Conservation (phyloP, 1,139 yeast species). For the Meyerozyma sp. region DNA sequence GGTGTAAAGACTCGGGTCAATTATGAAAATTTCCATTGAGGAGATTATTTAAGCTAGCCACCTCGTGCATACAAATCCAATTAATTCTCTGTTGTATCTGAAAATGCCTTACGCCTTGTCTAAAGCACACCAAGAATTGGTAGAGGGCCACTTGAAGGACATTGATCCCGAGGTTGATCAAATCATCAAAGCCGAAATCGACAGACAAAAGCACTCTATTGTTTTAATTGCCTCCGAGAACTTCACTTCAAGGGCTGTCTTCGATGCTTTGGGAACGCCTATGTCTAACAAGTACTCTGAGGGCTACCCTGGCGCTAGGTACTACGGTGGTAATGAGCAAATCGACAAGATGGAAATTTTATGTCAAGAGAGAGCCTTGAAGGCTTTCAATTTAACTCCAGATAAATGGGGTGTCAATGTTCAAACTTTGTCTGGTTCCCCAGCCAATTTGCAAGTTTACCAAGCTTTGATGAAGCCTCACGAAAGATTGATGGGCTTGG, state of each 20-base stretch:
- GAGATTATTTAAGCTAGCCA: slow-evolving; percentile 1
- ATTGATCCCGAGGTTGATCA: slow-evolving; percentile 84
- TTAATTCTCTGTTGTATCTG: background rate
- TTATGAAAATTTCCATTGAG: background rate
- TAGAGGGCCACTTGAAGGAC: slow-evolving; percentile 59
- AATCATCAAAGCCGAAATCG: slow-evolving; percentile 66
- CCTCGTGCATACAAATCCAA: background rate
- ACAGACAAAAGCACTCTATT: slow-evolving; percentile 84
- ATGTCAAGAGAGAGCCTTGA: slow-evolving; percentile 88
- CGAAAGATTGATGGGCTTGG: slow-evolving; percentile 94
- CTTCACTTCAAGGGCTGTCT: slow-evolving; percentile 90
- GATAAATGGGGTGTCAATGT: slow-evolving; percentile 94
- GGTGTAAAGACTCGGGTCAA: background rate
- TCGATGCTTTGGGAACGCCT: slow-evolving; percentile 90
- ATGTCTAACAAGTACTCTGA: slow-evolving; percentile 99
- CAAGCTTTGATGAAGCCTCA: slow-evolving; percentile 89
- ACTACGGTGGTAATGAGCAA: slow-evolving; percentile 94
- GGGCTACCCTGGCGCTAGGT: slow-evolving; percentile 96
- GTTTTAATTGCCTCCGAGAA: slow-evolving; percentile 93
- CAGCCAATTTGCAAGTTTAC: slow-evolving; percentile 91
- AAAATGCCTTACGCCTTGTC: slow-evolving; percentile 40
- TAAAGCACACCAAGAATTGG: slow-evolving; percentile 43
- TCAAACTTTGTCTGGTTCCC: slow-evolving; percentile 91
- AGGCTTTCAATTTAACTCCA: slow-evolving; percentile 72
- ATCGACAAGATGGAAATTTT: slow-evolving; percentile 86